These are phyloP conservation scores for Micromonas commoda DNA, from an alignment of 139 green algal genomes.

Conservation along the genomic window DNA sequence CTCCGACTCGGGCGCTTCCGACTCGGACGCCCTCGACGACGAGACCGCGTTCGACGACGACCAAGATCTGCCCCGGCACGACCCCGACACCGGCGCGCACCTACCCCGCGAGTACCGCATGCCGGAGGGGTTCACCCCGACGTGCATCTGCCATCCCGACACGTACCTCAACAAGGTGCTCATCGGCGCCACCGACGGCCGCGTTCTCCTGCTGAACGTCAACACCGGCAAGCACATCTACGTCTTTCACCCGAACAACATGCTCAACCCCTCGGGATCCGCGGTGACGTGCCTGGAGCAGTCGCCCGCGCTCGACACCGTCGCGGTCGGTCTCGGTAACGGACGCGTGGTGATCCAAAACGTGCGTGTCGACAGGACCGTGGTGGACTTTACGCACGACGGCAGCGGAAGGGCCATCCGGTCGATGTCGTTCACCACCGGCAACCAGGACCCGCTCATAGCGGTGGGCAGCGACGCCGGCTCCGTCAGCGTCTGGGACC, in stretches of 20 bases:
- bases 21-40: too few species aligned
- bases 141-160: conserved; percentile 83
- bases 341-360: conserved; percentile 80
- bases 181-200: conserved; percentile 60
- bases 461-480: conserved; percentile 64
- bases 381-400: conserved; percentile 57
- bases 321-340: conserved; percentile 81
- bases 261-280: conserved; percentile 33
- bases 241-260: conserved; percentile 51
- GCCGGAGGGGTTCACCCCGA: conserved; percentile 58
- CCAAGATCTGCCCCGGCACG: too few species aligned
- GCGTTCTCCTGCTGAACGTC: conserved; percentile 88
- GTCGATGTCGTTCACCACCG: conserved; percentile 37
- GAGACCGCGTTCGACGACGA: too few species aligned
- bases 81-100: too few species aligned
- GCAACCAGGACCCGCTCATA: conserved; percentile 38
- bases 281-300: conserved; percentile 55
- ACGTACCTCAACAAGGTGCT: conserved; percentile 95
- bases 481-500: conserved; percentile 83
- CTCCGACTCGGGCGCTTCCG: too few species aligned
- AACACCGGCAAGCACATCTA: conserved; percentile 54
- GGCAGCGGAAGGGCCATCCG: conserved; percentile 28
- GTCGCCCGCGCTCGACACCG: conserved; percentile 85
- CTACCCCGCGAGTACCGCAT: too few species aligned
- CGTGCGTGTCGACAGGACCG: conserved; percentile 58